Evolutionary conservation across 768 basidiomycete species (phyloP), one percentile per base, ranked within the genome.

Genomic region (Panellus pusillus): DNA sequence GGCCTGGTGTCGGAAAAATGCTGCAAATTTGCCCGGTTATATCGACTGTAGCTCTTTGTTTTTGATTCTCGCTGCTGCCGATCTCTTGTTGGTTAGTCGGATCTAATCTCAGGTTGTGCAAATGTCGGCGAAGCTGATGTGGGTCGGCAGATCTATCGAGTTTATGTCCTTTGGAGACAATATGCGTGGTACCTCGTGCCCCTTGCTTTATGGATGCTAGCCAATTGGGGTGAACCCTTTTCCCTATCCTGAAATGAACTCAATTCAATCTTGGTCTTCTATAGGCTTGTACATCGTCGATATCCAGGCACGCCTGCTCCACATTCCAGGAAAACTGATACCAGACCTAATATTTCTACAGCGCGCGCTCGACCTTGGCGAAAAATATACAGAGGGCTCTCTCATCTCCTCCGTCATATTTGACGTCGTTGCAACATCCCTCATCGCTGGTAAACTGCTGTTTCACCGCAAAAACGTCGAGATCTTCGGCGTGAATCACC

Each of bases 21-120:
- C 50, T 44, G 50, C 50, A 35, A 45, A 44, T 32, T 42, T 52
- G 27, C 50, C 50, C 35, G 50, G 50, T 15, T 52, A 52, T 45
- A 52, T 52, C 37, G 50, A 52, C 41, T 52, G 50, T 31, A 52
- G 50, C 44, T 52, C 50, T 20, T 40, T 52, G 42, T 52, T 52
- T 45, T 45, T 52, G 42, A 45, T 52, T 20, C 50, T 52, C 29
- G 50, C 50, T 52, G 43, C 50, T 44, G 50, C 50, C 42, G 50
- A 52, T 52, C 50, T 52, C 27, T 44, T 52, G 36, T 45, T 52
- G 50, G 50, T 52, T 9, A n/a, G 50, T 52, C 6, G 24, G 24
- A 2, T 44, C 36, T 15, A 31, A 42, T 35, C 41, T 49, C 47
- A 15, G 47, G 40, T 49, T 28, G 47, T 41, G 47, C 39, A 49